Conservation (phyloP, 2,329 filamentous ascomycete genomes). For the Endoconidiophora polonica region DNA sequence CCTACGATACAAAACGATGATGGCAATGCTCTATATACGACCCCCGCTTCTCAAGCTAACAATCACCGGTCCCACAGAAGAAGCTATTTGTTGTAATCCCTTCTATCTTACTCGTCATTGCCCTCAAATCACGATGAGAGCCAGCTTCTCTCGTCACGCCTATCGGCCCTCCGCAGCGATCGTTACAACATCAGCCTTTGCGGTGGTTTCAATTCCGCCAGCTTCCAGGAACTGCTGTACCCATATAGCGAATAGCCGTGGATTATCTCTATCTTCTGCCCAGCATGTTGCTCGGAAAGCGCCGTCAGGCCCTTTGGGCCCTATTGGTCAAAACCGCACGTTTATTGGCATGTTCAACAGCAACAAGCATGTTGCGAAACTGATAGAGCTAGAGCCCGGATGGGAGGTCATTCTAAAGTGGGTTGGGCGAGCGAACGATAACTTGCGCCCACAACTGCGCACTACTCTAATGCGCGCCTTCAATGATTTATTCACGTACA, state of each 20-base stretch:
- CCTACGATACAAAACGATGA: too few species aligned
- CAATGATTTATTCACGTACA: slow-evolving; percentile 42
- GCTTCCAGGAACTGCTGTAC: too few species aligned
- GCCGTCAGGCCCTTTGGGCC: too few species aligned
- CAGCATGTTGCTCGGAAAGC: too few species aligned
- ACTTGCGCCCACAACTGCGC: slow-evolving; percentile 45
- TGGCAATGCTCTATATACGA: too few species aligned
- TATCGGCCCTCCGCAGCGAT: slow-evolving; percentile 19
- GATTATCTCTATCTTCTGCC: too few species aligned
- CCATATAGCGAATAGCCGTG: too few species aligned
- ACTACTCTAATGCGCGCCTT: slow-evolving; percentile 50
- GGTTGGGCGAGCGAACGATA: slow-evolving; percentile 42
- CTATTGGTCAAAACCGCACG: too few species aligned
- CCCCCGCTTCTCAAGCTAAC: not conserved
- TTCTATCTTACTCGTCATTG: not conserved
- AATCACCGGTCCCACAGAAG: not conserved
- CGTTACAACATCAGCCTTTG: slow-evolving; percentile 6
- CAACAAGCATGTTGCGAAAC: not conserved
- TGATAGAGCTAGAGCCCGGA: slow-evolving; percentile 45
- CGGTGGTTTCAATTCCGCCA: not conserved
- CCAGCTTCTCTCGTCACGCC: slow-evolving; percentile 28
- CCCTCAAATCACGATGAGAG: slow-evolving; percentile 24
- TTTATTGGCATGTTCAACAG: too few species aligned
- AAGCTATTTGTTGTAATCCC: not conserved
- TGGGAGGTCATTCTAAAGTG: slow-evolving; percentile 56